phyloP scores from a whole-genome alignment of 768 basidiomycete species.

The Hirschioporus abietinus region DNA sequence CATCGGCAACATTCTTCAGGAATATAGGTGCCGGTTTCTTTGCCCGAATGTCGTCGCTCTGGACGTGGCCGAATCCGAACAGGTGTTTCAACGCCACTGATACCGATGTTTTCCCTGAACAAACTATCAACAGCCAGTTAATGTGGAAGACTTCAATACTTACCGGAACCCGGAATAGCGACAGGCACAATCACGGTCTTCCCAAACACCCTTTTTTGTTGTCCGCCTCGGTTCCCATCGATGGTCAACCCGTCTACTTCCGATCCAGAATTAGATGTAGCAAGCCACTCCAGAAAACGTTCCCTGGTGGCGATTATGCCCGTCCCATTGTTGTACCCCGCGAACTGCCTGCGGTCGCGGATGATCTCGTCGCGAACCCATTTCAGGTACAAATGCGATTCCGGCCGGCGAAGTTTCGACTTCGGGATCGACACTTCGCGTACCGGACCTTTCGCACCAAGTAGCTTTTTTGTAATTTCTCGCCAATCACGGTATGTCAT shows the following conservation, averaged over 20 bases:
- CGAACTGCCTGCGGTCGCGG: conserved; percentile 53
- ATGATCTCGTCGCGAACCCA: conserved; percentile 83
- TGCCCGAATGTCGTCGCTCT: conserved; percentile 80
- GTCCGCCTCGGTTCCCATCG: neutral
- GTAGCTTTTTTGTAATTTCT: conserved; percentile 81
- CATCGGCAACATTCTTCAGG: conserved; percentile 59
- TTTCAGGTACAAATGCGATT: conserved; percentile 72
- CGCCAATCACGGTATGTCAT: conserved; percentile 99
- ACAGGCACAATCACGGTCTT: conserved; percentile 87
- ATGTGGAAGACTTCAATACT: conserved; percentile 23
- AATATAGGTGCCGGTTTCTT: conserved; percentile 74
- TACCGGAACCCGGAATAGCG: conserved; percentile 91
- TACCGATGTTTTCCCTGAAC: conserved; percentile 82
- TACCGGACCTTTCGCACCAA: conserved; percentile 33
- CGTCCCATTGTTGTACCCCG: conserved; percentile 57
- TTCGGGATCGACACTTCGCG: conserved; percentile 43
- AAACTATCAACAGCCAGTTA: conserved; percentile 3
- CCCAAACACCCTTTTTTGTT: conserved; percentile 31
- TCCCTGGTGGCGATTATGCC: conserved; percentile 86
- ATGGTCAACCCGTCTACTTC: neutral
- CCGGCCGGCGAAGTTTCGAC: conserved; percentile 65
- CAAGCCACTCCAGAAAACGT: conserved; percentile 66
- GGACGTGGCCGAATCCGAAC: conserved; percentile 87
- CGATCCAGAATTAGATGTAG: conserved; percentile 20
- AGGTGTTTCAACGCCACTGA: conserved; percentile 73